phyloP scores from a whole-genome alignment of 495 filamentous ascomycete species.

The Rhypophila decipiens region DNA sequence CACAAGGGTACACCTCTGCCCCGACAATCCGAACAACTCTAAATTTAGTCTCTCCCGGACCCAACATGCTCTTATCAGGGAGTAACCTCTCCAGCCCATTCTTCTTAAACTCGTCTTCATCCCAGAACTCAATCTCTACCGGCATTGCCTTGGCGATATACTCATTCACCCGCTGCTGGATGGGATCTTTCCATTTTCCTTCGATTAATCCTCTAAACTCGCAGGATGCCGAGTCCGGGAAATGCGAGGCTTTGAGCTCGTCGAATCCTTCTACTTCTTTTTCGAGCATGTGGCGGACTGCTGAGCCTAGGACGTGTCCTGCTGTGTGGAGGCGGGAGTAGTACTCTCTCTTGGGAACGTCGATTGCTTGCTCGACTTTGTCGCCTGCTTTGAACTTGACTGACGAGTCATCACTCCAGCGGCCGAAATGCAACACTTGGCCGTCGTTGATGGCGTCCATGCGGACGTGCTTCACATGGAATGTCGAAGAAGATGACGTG shows the following conservation, averaged over 20 bases:
- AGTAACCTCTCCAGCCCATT: conserved; percentile 41
- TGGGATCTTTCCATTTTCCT: conserved; percentile 49
- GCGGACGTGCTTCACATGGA: conserved; percentile 47
- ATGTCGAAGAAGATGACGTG: conserved; percentile 26
- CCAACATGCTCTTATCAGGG: conserved; percentile 37
- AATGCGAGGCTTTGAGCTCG: conserved; percentile 58
- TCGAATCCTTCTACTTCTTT: conserved; percentile 43
- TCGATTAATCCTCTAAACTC: conserved; percentile 57
- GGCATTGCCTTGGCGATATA: conserved; percentile 43
- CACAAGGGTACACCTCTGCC: conserved; percentile 56
- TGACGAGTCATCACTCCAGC: conserved; percentile 23
- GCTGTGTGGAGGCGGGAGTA: conserved; percentile 60
- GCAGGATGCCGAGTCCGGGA: conserved; percentile 51
- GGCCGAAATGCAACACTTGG: conserved; percentile 53
- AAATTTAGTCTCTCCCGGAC: conserved; percentile 44
- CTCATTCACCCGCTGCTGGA: conserved; percentile 49
- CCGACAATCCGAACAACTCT: conserved; percentile 52
- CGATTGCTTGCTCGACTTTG: conserved; percentile 42
- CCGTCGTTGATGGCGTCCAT: conserved; percentile 36
- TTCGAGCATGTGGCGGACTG: conserved; percentile 48
- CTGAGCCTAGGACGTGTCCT: conserved; percentile 56
- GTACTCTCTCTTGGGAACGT: conserved; percentile 46
- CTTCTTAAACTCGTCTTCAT: conserved; percentile 42
- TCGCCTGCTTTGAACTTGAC: conserved; percentile 30
- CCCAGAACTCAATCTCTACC: conserved; percentile 56